Conservation (phyloP, 768 basidiomycete genomes). For the Pleurotus giganteus region DNA sequence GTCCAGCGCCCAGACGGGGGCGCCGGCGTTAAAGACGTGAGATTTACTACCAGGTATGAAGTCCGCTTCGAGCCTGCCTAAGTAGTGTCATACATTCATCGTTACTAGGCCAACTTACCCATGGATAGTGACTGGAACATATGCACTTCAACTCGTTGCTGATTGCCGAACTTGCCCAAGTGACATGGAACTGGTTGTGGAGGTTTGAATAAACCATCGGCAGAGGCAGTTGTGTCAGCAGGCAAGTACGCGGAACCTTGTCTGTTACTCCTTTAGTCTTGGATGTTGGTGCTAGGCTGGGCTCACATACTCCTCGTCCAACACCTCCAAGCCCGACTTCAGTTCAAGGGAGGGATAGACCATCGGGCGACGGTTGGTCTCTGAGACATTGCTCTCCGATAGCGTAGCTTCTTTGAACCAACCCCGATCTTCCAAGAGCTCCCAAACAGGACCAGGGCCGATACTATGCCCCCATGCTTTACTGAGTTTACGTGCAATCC, state of each 20-base stretch:
- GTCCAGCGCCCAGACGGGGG: slow-evolving; percentile 86
- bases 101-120: slow-evolving; percentile 37
- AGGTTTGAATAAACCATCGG: slow-evolving; percentile 47
- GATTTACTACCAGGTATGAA: slow-evolving; percentile 57
- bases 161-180: slow-evolving; percentile 62
- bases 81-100: slow-evolving; percentile 3
- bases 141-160: slow-evolving; percentile 44
- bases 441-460: slow-evolving; percentile 77
- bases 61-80: slow-evolving; percentile 41
- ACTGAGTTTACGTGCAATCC: slow-evolving; percentile 54
- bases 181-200: slow-evolving; percentile 58
- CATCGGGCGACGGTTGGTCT: slow-evolving; percentile 54
- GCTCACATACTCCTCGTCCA: slow-evolving; percentile 46
- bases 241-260: slow-evolving; percentile 61
- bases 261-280: slow-evolving; percentile 29
- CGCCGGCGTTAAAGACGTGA: slow-evolving; percentile 82
- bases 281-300: slow-evolving; percentile 7
- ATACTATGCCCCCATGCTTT: slow-evolving; percentile 75
- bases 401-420: slow-evolving; percentile 68
- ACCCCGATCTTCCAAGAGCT: slow-evolving; percentile 70
- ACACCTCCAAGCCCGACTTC: slow-evolving; percentile 41
- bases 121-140: slow-evolving; percentile 59
- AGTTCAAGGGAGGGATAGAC: slow-evolving; percentile 50
- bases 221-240: slow-evolving; percentile 44
- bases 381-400: slow-evolving; percentile 31